Evolutionary conservation across 1,284 basidiomycete species (phyloP).

Genomic region (Ganoderma boninense): DNA sequence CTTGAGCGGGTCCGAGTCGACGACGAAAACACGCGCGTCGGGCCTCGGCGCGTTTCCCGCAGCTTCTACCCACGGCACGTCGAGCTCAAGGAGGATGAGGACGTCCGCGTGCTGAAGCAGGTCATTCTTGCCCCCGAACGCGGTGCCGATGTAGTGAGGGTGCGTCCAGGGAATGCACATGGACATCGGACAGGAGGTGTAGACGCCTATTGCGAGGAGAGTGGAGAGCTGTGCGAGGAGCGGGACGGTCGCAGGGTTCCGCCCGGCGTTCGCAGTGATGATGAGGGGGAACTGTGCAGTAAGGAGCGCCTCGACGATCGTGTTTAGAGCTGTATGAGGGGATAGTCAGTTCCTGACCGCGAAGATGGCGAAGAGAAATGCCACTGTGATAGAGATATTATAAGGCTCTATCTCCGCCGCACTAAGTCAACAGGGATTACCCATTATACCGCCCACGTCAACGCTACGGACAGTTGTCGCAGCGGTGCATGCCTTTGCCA

Average conservation of each 20-base stretch:
- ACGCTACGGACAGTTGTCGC: too few species aligned
- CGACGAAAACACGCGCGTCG: slow-evolving; percentile 60
- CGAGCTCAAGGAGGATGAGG: slow-evolving; percentile 68
- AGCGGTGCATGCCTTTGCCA: too few species aligned
- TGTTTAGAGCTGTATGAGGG: slow-evolving; percentile 53
- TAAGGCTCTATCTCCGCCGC: too few species aligned
- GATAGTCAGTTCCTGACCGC: too few species aligned
- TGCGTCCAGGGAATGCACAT: slow-evolving; percentile 68
- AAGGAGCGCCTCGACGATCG: slow-evolving; percentile 58
- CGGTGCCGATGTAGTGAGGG: slow-evolving; percentile 58
- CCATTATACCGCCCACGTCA: too few species aligned
- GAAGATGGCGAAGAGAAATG: too few species aligned
- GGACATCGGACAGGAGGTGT: slow-evolving; percentile 57
- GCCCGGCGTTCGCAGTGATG: slow-evolving; percentile 68
- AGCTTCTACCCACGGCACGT: slow-evolving; percentile 71
- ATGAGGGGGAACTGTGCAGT: slow-evolving; percentile 65
- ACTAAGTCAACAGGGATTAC: too few species aligned
- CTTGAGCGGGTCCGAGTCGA: slow-evolving; percentile 73
- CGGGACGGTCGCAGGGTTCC: slow-evolving; percentile 58
- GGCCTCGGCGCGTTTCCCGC: slow-evolving; percentile 50
- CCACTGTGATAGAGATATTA: too few species aligned
- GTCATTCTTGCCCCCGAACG: slow-evolving; percentile 54
- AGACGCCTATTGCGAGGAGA: slow-evolving; percentile 61
- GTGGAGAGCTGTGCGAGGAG: slow-evolving; percentile 58
- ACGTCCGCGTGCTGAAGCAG: slow-evolving; percentile 65